Evolutionary conservation across 345 rosid species (phyloP), one percentile per base, ranked within the genome.

Genomic region (Erucastrum elatum): DNA sequence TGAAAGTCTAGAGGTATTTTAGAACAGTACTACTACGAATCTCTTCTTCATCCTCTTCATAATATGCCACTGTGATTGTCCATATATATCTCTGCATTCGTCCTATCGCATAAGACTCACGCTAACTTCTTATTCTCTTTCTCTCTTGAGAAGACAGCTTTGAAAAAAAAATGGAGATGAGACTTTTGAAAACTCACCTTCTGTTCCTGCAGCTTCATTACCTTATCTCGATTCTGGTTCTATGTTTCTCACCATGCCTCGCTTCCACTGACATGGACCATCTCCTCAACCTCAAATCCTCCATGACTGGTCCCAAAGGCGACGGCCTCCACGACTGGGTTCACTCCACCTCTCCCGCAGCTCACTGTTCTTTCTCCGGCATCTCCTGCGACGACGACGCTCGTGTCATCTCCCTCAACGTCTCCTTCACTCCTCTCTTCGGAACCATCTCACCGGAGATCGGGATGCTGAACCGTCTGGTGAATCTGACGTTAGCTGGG

Each of bases 311-410:
- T n/a, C 87, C 71, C 0, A 80, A 76, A 1, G 88, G 85, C 56
- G 10, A 84, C 41, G 97, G 88, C 16, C 96, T 94, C 12, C 76
- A 81, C 8, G 90, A 94, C 77, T 94, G 98, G 98, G 16, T 12
- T 35, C 63, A 80, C n/a, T 82, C 91, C 0, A 0, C 75, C 25
- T 85, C 88, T 11, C 77, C 89, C 0, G 53, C 80, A 3, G 81
- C 90, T 59, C 98, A 94, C 76, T 94, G 98, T 68, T 85, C 72
- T 66, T 94, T 92, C 87, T 82, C 95, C 17, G 97, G 98, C 6
- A 94, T 94, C n/a, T 29, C 82, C 1, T 94, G 98, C 64, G 91
- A 87, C 68, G 68, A 2, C 1, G 80, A 82, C 21, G 77, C 70
- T 4, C 87, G 91, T 2, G 92, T 94, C 10, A 82, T 90, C 11